Evolutionary conservation across 2,329 filamentous ascomycete genomes (phyloP), one percentile per base, ranked within the genome.

Genomic region (Didymella keratinophila): DNA sequence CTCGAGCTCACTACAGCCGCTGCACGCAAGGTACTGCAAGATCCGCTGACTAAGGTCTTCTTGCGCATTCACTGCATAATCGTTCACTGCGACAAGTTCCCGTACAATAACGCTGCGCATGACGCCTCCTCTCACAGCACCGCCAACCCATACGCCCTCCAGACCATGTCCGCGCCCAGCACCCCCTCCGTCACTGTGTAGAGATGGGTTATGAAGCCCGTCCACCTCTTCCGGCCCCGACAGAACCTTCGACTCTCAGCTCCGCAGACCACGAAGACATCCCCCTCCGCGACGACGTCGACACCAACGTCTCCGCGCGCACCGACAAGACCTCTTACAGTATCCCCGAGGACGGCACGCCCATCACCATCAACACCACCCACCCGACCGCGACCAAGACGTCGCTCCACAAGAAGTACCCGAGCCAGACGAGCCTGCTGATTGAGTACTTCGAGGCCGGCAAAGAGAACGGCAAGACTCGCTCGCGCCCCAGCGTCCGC

Each of bases 371-470:
- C 76, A 88, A 89, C 74, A 97, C 94, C 43, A 43, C 41, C 41
- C 41, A 43, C 41, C 41, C 41, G 23, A 43, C 41, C 21, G 41
- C 41, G 21, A 86, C 72, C 83, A 73, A 73, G 59, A 90, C 78
- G 85, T 87, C 79, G 69, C 60, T 83, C 79, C 64, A 76, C 77
- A 79, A 85, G 57, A 82, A 82, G 78, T 83, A 78, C 75, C 78
- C 80, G 72, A 96, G 92, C 44, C 93, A 96, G 80, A 96, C 93
- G 36, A 96, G 92, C 56, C 83, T 97, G 66, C 83, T 97, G 70
- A 97, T 97, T 71, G 93, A 97, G 79, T 97, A 96, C 78, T 97
- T 96, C 72, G 93, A 97, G 79, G 91, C 88, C 66, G 87, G 89
- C 63, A 93, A 91, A 76, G 80, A 85, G 56, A 83, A 82, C 68